These are phyloP conservation scores for Fusarium zealandicum DNA, from an alignment of 2,329 filamentous ascomycete species.

Conservation along the genomic window DNA sequence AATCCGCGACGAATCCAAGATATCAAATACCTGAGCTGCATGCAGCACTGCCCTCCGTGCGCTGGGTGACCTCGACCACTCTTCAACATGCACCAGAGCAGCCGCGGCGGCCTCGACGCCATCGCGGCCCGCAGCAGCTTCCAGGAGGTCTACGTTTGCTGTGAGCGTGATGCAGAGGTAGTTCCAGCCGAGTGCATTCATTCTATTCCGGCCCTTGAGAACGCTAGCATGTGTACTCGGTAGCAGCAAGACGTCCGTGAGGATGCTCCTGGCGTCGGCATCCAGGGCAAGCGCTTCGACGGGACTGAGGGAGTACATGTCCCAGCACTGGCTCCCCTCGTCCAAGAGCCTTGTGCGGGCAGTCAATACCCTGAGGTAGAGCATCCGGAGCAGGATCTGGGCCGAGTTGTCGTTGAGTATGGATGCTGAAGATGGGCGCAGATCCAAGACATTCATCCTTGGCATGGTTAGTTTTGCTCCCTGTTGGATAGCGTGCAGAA, in stretches of 20 bases:
- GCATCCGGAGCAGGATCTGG: slow-evolving; percentile 10
- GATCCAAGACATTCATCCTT: neutral
- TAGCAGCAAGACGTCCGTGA: slow-evolving; percentile 1
- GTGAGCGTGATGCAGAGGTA: slow-evolving; percentile 16
- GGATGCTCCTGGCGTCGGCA: neutral
- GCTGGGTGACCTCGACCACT: slow-evolving; percentile 11
- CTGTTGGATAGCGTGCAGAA: neutral
- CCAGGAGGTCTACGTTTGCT: slow-evolving; percentile 11
- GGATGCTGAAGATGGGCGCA: neutral
- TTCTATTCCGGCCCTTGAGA: slow-evolving; percentile 2
- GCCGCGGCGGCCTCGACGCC: slow-evolving; percentile 6
- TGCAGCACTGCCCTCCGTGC: slow-evolving; percentile 15
- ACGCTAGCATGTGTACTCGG: neutral
- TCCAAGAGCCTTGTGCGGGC: neutral
- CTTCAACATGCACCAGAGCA: neutral
- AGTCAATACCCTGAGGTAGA: slow-evolving; percentile 11
- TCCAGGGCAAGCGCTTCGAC: neutral
- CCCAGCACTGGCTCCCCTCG: neutral
- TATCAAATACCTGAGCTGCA: slow-evolving; percentile 14
- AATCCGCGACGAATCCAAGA: slow-evolving; percentile 10
- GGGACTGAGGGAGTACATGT: neutral
- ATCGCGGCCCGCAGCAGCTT: slow-evolving; percentile 7
- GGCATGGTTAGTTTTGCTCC: slow-evolving; percentile 4
- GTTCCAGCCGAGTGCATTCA: slow-evolving; percentile 14
- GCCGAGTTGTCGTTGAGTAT: slow-evolving; percentile 9